These are phyloP conservation scores for Cucurbita argyrosperma DNA, from an alignment of 306 rosid genomes.

Conservation along the genomic window DNA sequence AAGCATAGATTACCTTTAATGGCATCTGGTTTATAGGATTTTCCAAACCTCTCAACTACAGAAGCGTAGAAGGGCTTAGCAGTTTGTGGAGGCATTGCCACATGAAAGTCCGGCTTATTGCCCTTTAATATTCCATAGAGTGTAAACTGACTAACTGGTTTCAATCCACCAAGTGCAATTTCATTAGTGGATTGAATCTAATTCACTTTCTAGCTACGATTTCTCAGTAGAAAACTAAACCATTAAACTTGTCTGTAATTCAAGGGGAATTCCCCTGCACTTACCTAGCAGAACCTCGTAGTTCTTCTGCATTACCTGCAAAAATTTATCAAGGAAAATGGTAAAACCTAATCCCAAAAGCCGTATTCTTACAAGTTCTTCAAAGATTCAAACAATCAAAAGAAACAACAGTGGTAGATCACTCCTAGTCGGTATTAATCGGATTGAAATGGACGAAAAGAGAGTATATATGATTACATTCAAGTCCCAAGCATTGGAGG, in stretches of 20 bases:
- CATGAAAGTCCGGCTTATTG: conserved; percentile 90
- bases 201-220: background rate
- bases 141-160: conserved; percentile 85
- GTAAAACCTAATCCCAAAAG: background rate
- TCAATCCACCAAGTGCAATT: conserved; percentile 8
- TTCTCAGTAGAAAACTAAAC: background rate
- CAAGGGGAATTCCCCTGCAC: background rate
- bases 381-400: no score
- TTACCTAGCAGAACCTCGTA: conserved; percentile 65
- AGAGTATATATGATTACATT: conserved; percentile 19
- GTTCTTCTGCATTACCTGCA: conserved; percentile 65
- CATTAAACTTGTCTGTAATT: background rate
- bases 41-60: conserved; percentile 55
- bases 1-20: conserved; percentile 41
- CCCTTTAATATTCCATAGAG: conserved; percentile 76
- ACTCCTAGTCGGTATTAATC: background rate
- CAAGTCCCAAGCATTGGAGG: conserved; percentile 77
- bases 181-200: background rate
- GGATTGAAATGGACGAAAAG: background rate
- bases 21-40: conserved; percentile 39
- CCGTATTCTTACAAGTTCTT: no score
- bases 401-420: background rate
- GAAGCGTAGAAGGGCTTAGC: conserved; percentile 78
- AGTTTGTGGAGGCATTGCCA: conserved; percentile 73
- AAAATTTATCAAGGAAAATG: background rate